These are phyloP conservation scores for Fusarium aywerte DNA, from an alignment of 2,329 filamentous ascomycete genomes.

Conservation along the genomic window DNA sequence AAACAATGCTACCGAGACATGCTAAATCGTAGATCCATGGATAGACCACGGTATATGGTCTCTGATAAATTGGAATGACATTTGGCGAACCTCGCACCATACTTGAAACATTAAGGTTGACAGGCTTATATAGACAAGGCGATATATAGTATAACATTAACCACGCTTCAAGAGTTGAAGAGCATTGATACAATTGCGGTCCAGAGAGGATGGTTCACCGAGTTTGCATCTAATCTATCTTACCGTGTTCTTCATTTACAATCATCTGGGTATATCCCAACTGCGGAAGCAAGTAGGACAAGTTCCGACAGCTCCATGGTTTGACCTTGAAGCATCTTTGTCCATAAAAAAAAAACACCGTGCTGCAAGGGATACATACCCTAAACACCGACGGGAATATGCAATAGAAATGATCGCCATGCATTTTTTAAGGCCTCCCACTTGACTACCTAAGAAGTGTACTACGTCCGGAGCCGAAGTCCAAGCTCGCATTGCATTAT, in stretches of 20 bases:
- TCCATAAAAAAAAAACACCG: not conserved
- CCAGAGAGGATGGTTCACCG: not conserved
- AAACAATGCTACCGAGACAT: not conserved
- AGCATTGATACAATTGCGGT: not conserved
- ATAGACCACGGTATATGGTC: conserved; percentile 1
- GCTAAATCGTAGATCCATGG: conserved; percentile 9
- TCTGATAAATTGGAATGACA: conserved; percentile 1
- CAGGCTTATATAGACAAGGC: conserved; percentile 16
- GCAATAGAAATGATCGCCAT: not conserved
- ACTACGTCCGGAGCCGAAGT: conserved; percentile 11
- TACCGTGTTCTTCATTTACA: not conserved
- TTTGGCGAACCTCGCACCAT: not conserved
- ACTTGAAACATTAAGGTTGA: conserved; percentile 23
- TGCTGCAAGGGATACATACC: not conserved
- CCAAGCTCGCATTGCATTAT: conserved; percentile 17
- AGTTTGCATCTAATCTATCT: not conserved
- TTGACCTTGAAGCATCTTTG: not conserved
- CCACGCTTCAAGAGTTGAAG: not conserved
- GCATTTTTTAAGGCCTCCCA: not conserved
- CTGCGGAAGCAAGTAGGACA: not conserved
- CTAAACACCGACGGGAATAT: conserved; percentile 7
- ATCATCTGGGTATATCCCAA: not conserved
- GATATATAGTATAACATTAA: not conserved
- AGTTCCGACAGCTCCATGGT: not conserved
- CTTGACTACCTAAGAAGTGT: not conserved